A percentile compares a stretch with the other conserved stretches of the same genome.
phyloP scores from a whole-genome alignment of 2,329 filamentous ascomycete genomes.

The Plenodomus tracheiphilus region DNA sequence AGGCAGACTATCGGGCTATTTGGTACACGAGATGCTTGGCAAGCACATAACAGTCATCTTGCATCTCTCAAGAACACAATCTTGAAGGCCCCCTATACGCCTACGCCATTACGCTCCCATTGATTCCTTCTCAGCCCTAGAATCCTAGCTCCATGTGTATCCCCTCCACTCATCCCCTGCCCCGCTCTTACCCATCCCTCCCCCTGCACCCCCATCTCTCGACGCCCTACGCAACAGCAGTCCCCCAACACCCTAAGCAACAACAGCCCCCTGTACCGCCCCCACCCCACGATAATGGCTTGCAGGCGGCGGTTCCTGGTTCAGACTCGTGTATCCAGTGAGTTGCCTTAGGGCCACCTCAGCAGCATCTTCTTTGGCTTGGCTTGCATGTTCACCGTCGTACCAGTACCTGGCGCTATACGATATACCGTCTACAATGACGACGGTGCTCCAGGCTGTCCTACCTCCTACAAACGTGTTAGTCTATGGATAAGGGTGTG shows the following conservation, averaged over 20 bases:
- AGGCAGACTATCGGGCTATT: too few relatives aligned
- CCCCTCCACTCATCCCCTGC: too few relatives aligned
- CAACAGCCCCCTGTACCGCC: not conserved
- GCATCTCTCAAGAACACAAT: too few relatives aligned
- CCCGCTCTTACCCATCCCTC: too few relatives aligned
- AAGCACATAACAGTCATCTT: too few relatives aligned
- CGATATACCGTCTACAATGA: constrained; percentile 25
- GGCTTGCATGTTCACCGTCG: constrained; percentile 36
- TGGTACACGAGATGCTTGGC: too few relatives aligned
- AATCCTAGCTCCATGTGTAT: too few relatives aligned
- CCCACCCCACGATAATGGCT: not conserved
- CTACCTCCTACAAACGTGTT: constrained; percentile 32
- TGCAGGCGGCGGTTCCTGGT: not conserved
- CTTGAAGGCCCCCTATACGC: too few relatives aligned
- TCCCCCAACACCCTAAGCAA: not conserved
- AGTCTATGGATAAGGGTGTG: constrained; percentile 1
- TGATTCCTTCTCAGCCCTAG: too few relatives aligned
- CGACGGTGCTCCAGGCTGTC: constrained; percentile 43
- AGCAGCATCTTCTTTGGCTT: constrained; percentile 44
- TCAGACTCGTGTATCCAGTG: not conserved
- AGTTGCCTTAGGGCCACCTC: constrained; percentile 31
- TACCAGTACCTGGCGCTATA: constrained; percentile 45
- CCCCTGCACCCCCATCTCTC: not conserved
- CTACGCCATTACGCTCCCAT: too few relatives aligned
- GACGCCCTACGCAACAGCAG: not conserved